A percentile compares a stretch with the other conserved stretches of the same genome.
Conservation (phyloP, 139 green algal genomes). For the Pycnococcus provasolii region DNA sequence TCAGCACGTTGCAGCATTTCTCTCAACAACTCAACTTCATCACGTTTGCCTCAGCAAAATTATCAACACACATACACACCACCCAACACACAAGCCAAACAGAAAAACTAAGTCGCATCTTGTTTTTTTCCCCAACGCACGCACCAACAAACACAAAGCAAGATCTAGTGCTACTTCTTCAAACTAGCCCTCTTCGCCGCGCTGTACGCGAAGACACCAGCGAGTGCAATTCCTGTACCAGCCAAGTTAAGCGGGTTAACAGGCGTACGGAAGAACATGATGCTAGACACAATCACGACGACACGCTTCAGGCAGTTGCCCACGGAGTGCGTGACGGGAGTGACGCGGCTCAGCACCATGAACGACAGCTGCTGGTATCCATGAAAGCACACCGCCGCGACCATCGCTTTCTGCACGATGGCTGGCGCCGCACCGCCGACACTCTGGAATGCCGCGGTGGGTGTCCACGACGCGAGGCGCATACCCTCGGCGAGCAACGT, state of each 20-base stretch:
- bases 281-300: constrained; percentile 81
- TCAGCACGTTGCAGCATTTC: no score
- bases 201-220: constrained; percentile 84
- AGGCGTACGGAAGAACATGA: constrained; percentile 86
- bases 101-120: no score
- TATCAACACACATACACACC: no score
- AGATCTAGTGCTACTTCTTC: no score
- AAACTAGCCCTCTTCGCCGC: constrained; percentile 36
- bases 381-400: not conserved
- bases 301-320: constrained; percentile 98
- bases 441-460: not conserved
- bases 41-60: no score
- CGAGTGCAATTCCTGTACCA: constrained; percentile 70
- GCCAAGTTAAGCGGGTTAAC: constrained; percentile 52
- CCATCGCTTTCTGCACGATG: constrained; percentile 1
- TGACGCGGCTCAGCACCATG: constrained; percentile 79
- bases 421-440: constrained; percentile 16
- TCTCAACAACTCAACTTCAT: no score
- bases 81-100: no score
- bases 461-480: not conserved
- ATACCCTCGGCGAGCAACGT: constrained; percentile 56
- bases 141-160: no score
- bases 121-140: no score
- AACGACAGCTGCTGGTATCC: constrained; percentile 43
- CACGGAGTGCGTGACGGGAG: constrained; percentile 94